Percentiles rank a stretch among this genome's conserved stretches.
phyloP scores from a whole-genome alignment of 2,329 filamentous ascomycete species.

The Teratosphaeria pseudoeucalypti region DNA sequence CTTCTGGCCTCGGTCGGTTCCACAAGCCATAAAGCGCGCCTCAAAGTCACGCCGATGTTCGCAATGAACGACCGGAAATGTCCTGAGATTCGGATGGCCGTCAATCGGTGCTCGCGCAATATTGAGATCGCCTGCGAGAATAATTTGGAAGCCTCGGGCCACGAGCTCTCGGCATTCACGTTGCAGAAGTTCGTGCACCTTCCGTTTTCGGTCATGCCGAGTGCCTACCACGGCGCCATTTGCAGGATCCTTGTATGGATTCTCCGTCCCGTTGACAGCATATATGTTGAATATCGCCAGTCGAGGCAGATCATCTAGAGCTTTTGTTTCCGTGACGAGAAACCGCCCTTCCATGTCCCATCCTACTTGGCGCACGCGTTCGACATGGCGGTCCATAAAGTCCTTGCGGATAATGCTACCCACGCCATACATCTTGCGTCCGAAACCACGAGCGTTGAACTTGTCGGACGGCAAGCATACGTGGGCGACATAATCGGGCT shows the following conservation, averaged over 20 bases:
- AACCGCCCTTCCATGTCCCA: slow-evolving; percentile 46
- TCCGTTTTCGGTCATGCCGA: slow-evolving; percentile 42
- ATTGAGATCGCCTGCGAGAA: slow-evolving; percentile 45
- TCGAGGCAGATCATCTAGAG: slow-evolving; percentile 11
- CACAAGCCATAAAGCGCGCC: slow-evolving; percentile 32
- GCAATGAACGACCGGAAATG: slow-evolving; percentile 37
- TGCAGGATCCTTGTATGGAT: slow-evolving; percentile 34
- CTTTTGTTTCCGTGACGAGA: slow-evolving; percentile 34
- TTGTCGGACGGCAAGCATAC: slow-evolving; percentile 41
- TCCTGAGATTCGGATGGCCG: slow-evolving; percentile 39
- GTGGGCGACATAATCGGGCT: slow-evolving; percentile 33
- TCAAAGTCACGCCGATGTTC: slow-evolving; percentile 44
- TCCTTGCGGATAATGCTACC: slow-evolving; percentile 40
- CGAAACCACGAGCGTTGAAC: slow-evolving; percentile 41
- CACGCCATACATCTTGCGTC: slow-evolving; percentile 44
- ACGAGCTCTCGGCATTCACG: slow-evolving; percentile 36
- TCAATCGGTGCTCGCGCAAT: slow-evolving; percentile 35
- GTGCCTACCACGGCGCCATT: slow-evolving; percentile 36
- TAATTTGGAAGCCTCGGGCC: slow-evolving; percentile 30
- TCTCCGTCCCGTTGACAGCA: slow-evolving; percentile 40
- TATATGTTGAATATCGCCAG: slow-evolving; percentile 44
- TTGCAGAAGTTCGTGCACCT: slow-evolving; percentile 37
- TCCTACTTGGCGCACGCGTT: slow-evolving; percentile 29
- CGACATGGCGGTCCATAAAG: slow-evolving; percentile 23
- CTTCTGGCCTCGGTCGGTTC: not conserved